These are phyloP conservation scores for Punctularia strigosozonata DNA, from an alignment of 768 basidiomycete species.

Conservation along the genomic window DNA sequence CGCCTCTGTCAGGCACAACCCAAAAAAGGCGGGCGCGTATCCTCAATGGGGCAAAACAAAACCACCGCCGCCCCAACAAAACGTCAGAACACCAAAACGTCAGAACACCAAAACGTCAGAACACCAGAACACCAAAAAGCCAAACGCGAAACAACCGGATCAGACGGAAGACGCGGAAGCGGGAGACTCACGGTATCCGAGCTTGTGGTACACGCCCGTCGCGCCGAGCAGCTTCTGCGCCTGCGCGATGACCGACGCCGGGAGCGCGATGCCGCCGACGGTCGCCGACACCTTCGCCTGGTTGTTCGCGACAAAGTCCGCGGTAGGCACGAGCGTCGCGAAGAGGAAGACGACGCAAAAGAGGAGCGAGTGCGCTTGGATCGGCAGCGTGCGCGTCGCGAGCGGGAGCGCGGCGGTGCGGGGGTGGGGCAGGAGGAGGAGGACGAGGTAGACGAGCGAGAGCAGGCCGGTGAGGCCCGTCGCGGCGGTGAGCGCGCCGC, in stretches of 20 bases:
- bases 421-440: constrained; percentile 10
- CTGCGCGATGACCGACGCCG: constrained; percentile 22
- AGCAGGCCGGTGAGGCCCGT: constrained; percentile 22
- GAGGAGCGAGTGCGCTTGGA: constrained; percentile 26
- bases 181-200: constrained; percentile 32
- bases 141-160: neutral
- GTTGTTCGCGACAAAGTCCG: constrained; percentile 31
- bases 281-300: constrained; percentile 32
- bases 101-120: neutral
- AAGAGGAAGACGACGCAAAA: constrained; percentile 37
- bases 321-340: constrained; percentile 34
- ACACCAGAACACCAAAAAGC: neutral
- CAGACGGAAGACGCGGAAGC: neutral
- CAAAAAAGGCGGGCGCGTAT: too few species aligned
- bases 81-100: too few species aligned
- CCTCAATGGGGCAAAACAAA: too few species aligned
- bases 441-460: constrained; percentile 15
- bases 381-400: constrained; percentile 17
- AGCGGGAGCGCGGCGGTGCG: constrained; percentile 4
- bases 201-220: constrained; percentile 30
- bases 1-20: too few species aligned
- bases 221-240: constrained; percentile 25
- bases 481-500: constrained; percentile 16
- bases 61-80: too few species aligned
- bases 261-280: constrained; percentile 24